phyloP scores from a whole-genome alignment of 2,329 filamentous ascomycete genomes.

The Fusarium sp. region DNA sequence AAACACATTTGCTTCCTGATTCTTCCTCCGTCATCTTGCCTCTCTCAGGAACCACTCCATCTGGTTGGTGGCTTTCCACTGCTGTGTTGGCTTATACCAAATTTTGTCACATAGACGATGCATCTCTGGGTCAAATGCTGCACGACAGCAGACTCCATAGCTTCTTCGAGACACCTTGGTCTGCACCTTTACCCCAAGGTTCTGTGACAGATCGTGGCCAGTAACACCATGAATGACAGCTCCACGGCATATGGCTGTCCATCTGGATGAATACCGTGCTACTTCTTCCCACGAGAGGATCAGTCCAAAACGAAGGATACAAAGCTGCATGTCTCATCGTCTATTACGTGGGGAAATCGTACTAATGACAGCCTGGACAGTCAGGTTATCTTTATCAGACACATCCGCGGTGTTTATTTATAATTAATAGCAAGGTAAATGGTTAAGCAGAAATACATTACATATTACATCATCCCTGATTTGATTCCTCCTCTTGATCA shows the following conservation, averaged over 20 bases:
- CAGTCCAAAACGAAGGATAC: not conserved
- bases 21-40: not conserved
- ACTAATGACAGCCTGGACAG: too few relatives aligned
- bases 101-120: slow-evolving; percentile 20
- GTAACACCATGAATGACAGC: slow-evolving; percentile 44
- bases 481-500: slow-evolving; percentile 2
- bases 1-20: not conserved
- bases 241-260: slow-evolving; percentile 50
- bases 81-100: not conserved
- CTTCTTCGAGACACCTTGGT: slow-evolving; percentile 44
- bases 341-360: not conserved
- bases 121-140: not conserved
- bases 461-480: slow-evolving; percentile 18
- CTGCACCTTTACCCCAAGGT: slow-evolving; percentile 17
- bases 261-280: slow-evolving; percentile 33
- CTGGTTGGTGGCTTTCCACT: slow-evolving; percentile 21
- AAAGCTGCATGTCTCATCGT: not conserved
- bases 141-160: slow-evolving; percentile 29
- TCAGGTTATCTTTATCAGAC: too few relatives aligned
- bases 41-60: slow-evolving; percentile 45
- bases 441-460: slow-evolving; percentile 19
- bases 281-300: not conserved
- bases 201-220: not conserved
- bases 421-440: not conserved
- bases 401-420: too few relatives aligned